Base-by-base conservation (phyloP, 805 yeast species). In the Zygotorulaspora sp. region DNA sequence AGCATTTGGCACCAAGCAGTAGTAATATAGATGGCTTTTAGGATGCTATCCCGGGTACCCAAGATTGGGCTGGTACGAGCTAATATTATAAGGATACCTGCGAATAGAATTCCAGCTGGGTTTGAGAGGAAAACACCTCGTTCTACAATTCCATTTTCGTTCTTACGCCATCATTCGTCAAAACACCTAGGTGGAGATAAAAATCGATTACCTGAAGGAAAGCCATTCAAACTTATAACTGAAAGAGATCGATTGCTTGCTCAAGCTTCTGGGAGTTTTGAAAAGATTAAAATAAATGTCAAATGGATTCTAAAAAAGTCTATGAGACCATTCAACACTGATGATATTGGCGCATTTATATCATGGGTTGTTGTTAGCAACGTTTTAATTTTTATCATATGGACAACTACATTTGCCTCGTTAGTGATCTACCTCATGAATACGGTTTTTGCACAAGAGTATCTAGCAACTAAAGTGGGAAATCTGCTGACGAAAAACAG, bases 361-460 rank as follows among this genome's bases (percentile, higher is more conserved):
- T 84, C 96, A 5, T 89, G 97, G 96, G 66, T 92, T 19, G 74
- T 92, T 33, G 80, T 92, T 57, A 94, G 96, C 2, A 90, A 92
- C 54, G 80, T 83, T 2, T 59, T 86, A 6, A 68, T 94, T 64
- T 72, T 92, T 36, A 65, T 87, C 14, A 63, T 89, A 17, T 97
- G 90, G 7, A 90, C 98, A 8, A 92, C 99, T 1, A 87, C 97
- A 1, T 90, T 90, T 57, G 76, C 86, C 18, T 88, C 97, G 4
- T 57, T 88, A 30, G 70, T 89, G 1, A 70, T 92, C 9, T 78
- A 81, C 59, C 71, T 89, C 3, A 63, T 83, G 57, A 88, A 89
- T 37, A 66, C 71, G 3, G 69, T 67, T 2, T 58, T 65, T 43
- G 68, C 69, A 0, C 71, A 90, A 57, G 96, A 90, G 53, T 74